Conservation (phyloP, 2,329 filamentous ascomycete genomes). For the Pseudogymnoascus sp. region DNA sequence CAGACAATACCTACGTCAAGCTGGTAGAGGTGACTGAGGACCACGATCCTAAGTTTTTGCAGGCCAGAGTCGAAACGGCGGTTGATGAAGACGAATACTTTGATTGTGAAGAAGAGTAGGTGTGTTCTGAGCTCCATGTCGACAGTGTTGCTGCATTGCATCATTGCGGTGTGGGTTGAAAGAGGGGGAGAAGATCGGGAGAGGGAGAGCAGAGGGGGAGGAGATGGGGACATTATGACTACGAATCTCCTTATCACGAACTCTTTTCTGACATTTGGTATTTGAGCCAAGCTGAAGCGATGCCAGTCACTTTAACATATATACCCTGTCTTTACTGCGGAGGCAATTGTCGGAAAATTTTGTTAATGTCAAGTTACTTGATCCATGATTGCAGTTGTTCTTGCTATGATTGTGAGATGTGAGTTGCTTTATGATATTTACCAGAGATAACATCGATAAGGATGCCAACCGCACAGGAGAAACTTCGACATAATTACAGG, state of each 20-base stretch:
- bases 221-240: neutral
- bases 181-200: no score
- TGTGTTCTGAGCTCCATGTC: neutral
- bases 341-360: neutral
- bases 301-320: neutral
- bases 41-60: neutral
- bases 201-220: no score
- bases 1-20: constrained; percentile 18
- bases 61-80: neutral
- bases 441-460: neutral
- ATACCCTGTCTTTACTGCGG: constrained; percentile 8
- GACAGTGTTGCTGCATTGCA: neutral
- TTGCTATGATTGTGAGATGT: neutral
- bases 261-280: neutral
- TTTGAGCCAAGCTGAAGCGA: neutral
- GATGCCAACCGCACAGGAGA: neutral
- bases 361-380: neutral
- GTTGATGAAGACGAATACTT: constrained; percentile 2
- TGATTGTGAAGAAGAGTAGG: constrained; percentile 8
- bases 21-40: neutral
- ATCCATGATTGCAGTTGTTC: neutral
- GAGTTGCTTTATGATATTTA: neutral
- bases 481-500: neutral
- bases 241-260: neutral
- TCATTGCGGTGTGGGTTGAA: neutral